Evolutionary conservation across 192 early-diverging fungal species (phyloP).

Genomic region (Chytriomyces confervae): DNA sequence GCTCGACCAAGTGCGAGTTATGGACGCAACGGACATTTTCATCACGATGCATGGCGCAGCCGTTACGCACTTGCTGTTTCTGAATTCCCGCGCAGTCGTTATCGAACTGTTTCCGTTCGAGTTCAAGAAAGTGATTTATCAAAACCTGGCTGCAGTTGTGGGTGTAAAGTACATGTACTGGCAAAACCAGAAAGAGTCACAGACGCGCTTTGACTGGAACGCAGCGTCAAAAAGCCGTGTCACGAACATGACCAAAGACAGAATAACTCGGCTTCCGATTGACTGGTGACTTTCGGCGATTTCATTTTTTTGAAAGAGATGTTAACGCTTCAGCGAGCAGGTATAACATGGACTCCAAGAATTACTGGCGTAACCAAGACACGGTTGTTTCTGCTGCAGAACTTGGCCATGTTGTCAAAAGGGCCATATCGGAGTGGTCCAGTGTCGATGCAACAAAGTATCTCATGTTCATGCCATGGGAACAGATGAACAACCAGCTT

Average conservation of each 20-base stretch:
- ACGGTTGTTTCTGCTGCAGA: conserved; percentile 31
- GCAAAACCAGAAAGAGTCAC: conserved; percentile 35
- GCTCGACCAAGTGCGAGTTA: conserved; percentile 31
- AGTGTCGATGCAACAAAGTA: conserved; percentile 24
- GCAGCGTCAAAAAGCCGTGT: conserved; percentile 19
- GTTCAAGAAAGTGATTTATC: conserved; percentile 45
- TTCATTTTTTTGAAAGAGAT: not conserved
- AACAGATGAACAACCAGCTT: conserved; percentile 50
- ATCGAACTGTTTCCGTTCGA: conserved; percentile 45
- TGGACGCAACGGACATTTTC: conserved; percentile 40
- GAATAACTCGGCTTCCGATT: conserved; percentile 35
- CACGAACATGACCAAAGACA: conserved; percentile 36
- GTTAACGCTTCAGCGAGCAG: not conserved
- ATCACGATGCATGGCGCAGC: conserved; percentile 48
- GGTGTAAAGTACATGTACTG: conserved; percentile 37
- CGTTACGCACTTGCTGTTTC: conserved; percentile 42
- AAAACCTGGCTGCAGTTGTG: conserved; percentile 36
- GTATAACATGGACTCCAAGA: conserved; percentile 52
- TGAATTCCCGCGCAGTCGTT: conserved; percentile 33
- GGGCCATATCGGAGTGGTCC: conserved; percentile 4
- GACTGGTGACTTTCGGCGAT: conserved; percentile 29
- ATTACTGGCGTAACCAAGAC: conserved; percentile 52
- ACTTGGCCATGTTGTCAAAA: conserved; percentile 25
- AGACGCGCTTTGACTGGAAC: conserved; percentile 28
- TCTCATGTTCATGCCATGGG: conserved; percentile 51